These are phyloP conservation scores for Blastobotrys apis DNA, from an alignment of 1,139 yeast species.

Conservation along the genomic window DNA sequence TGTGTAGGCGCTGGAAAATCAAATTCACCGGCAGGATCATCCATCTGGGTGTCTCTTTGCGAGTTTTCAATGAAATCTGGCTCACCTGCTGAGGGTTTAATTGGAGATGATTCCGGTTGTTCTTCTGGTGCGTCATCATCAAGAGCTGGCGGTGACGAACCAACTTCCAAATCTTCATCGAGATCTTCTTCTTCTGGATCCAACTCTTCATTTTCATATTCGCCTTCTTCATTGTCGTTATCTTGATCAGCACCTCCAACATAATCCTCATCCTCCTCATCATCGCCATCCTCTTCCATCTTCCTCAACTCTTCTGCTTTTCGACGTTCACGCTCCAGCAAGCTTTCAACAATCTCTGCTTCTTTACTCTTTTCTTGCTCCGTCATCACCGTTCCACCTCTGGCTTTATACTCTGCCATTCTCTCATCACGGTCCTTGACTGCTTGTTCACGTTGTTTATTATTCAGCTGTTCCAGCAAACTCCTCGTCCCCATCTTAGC, in stretches of 20 bases:
- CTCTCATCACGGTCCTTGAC: conserved; percentile 27
- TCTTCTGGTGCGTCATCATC: conserved; percentile 9
- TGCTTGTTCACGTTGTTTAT: conserved; percentile 34
- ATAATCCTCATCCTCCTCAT: conserved; percentile 25
- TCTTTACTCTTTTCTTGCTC: conserved; percentile 31
- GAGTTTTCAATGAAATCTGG: conserved; percentile 11
- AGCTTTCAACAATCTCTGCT: conserved; percentile 40
- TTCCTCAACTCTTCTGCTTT: conserved; percentile 31
- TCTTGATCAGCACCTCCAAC: conserved; percentile 12
- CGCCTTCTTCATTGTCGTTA: conserved; percentile 20
- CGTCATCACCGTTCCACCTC: conserved; percentile 29
- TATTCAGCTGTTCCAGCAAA: conserved; percentile 22
- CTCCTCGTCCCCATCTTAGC: conserved; percentile 18
- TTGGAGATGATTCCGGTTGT: conserved; percentile 1
- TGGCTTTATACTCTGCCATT: conserved; percentile 28
- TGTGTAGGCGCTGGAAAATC: conserved; percentile 15
- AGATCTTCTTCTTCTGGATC: conserved; percentile 20
- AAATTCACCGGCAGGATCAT: conserved; percentile 1
- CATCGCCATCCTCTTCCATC: conserved; percentile 48
- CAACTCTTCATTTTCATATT: conserved; percentile 21
- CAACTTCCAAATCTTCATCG: neutral
- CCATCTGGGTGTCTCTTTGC: conserved; percentile 19
- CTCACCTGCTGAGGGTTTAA: conserved; percentile 13
- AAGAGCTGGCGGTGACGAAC: neutral
- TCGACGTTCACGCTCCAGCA: conserved; percentile 54